A percentile compares a stretch with the other conserved stretches of the same genome.
Evolutionary conservation across 768 basidiomycete genomes (phyloP).

Genomic region (Boletus fagicola): DNA sequence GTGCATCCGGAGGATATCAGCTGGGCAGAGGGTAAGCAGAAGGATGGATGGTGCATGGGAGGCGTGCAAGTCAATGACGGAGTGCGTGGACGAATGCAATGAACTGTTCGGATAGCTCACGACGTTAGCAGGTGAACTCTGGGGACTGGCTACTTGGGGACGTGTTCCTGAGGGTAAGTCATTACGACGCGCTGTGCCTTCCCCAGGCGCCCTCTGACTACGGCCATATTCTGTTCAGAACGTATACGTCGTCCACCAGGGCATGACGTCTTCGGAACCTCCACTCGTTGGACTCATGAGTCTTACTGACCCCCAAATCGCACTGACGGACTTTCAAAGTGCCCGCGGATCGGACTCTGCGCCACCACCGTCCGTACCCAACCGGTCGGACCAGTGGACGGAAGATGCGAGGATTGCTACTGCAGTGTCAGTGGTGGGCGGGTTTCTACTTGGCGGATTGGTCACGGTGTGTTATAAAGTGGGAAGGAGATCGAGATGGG

Average conservation of each 20-base stretch:
- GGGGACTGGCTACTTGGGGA: slow-evolving; percentile 66
- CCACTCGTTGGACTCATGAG: slow-evolving; percentile 47
- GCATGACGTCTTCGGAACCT: slow-evolving; percentile 36
- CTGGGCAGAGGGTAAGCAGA: slow-evolving; percentile 43
- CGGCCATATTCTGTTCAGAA: slow-evolving; percentile 37
- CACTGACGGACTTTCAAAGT: slow-evolving; percentile 40
- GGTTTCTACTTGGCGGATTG: slow-evolving; percentile 38
- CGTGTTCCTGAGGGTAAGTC: slow-evolving; percentile 50
- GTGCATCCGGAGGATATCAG: slow-evolving; percentile 53
- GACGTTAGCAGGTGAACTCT: slow-evolving; percentile 40
- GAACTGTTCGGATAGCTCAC: background rate
- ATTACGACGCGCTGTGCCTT: background rate
- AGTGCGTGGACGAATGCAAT: slow-evolving; percentile 29
- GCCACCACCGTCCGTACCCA: slow-evolving; percentile 20
- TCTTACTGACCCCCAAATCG: slow-evolving; percentile 39
- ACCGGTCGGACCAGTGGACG: slow-evolving; percentile 12
- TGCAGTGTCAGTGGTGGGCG: slow-evolving; percentile 32
- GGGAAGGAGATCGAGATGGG: slow-evolving; percentile 6
- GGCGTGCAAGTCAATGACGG: slow-evolving; percentile 54
- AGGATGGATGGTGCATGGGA: slow-evolving; percentile 52
- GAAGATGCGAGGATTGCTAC: slow-evolving; percentile 15
- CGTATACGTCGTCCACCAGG: slow-evolving; percentile 51
- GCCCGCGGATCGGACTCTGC: slow-evolving; percentile 44
- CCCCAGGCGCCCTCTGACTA: background rate
- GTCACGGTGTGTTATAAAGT: slow-evolving; percentile 18